Evolutionary conservation across 306 rosid species (phyloP).

Genomic region (Alnus rubra): DNA sequence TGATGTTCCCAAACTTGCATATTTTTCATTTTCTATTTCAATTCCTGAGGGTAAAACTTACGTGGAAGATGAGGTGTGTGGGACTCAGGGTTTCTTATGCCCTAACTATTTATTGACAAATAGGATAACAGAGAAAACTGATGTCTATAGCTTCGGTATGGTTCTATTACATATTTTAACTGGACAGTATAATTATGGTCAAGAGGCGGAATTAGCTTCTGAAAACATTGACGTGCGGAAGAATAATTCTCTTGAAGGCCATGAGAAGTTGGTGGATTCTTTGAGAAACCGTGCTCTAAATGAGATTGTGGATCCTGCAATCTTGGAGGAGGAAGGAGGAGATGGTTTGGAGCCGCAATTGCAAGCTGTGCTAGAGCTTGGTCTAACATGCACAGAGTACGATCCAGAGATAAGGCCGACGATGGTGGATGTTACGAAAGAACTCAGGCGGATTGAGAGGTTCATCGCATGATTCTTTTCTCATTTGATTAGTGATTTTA

Average conservation of each 20-base stretch:
- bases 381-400: neutral
- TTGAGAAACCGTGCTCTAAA: neutral
- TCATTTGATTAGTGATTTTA: neutral
- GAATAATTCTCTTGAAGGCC: too few species aligned
- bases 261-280: neutral
- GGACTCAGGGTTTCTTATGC: too few species aligned
- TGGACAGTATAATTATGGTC: neutral
- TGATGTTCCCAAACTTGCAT: neutral
- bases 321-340: neutral
- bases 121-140: neutral
- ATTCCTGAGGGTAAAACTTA: conserved; percentile 13
- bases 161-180: neutral
- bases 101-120: neutral
- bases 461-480: neutral
- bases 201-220: too few species aligned
- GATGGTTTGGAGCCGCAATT: neutral
- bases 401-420: neutral
- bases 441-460: neutral
- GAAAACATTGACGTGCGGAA: neutral
- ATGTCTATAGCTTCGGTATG: conserved; percentile 13
- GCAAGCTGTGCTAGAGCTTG: neutral
- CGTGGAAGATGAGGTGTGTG: neutral
- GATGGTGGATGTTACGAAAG: neutral
- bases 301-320: neutral
- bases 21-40: conserved; percentile 8